A percentile compares a stretch with the other conserved stretches of the same genome.
These are phyloP conservation scores for Crepidotus variabilis DNA, from an alignment of 768 basidiomycete species.

Conservation along the genomic window DNA sequence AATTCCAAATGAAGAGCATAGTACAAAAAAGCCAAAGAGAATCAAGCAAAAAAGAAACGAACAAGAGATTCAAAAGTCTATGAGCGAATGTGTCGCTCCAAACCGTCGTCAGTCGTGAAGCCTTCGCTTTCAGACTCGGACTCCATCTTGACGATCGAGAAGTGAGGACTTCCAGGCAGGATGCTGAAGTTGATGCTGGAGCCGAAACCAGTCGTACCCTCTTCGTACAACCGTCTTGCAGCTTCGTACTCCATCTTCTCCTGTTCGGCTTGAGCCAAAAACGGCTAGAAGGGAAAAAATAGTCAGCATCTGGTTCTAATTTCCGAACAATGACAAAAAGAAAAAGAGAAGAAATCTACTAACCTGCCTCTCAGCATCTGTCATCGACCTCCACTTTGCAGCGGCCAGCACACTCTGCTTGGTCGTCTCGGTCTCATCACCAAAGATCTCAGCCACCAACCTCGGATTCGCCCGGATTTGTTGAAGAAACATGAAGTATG, in stretches of 20 bases:
- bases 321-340: not conserved
- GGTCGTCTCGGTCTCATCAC: conserved; percentile 88
- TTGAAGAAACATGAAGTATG: conserved; percentile 94
- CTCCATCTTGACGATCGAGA: conserved; percentile 60
- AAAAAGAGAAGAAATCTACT: conserved; percentile 16
- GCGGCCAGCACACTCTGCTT: conserved; percentile 93
- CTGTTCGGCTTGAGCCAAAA: conserved; percentile 89
- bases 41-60: conserved; percentile 10
- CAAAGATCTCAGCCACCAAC: conserved; percentile 79
- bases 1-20: not conserved
- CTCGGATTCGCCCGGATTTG: conserved; percentile 77
- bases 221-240: conserved; percentile 83
- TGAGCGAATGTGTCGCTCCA: conserved; percentile 25
- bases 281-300: conserved; percentile 54
- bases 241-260: conserved; percentile 94
- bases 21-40: conserved; percentile 13
- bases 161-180: conserved; percentile 63
- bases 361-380: conserved; percentile 91
- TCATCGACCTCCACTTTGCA: conserved; percentile 90
- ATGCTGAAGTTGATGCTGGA: conserved; percentile 83
- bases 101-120: conserved; percentile 46
- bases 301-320: not conserved
- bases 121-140: conserved; percentile 71
- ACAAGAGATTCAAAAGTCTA: conserved; percentile 7
- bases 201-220: conserved; percentile 64